Evolutionary conservation across 1,284 basidiomycete species (phyloP), one percentile per base, ranked within the genome.

Genomic region (Porodaedalea pini): DNA sequence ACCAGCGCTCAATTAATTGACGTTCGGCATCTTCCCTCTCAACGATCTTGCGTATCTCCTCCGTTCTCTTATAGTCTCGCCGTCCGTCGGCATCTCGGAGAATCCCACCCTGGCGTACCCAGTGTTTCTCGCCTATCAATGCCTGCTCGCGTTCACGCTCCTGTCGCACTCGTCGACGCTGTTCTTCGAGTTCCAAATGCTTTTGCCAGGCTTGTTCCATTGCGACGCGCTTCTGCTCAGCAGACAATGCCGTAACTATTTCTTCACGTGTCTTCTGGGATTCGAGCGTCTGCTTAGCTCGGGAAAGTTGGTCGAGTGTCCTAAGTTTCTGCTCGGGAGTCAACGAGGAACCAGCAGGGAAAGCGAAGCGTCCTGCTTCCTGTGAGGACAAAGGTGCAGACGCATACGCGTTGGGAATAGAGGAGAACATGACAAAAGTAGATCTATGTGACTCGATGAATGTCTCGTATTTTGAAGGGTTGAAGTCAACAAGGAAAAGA

Each of bases 51-150:
- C 74, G 68, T 17, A 80, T 67, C 21, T 68, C 65, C 52, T 74
- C 71, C 1, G 82, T 85, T 41, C 80, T 75, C 17, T 64, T 71
- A 62, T 66, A 70, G 66, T 85, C 81, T 49, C 78, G 73, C 54
- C 70, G 71, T 4, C 83, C 82, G 13, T 72, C 62, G 39, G 69
- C 69, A 63, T 83, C 79, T 44, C 78, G 74, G 29, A 85, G 72
- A 19, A 79, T 68, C 0, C 82, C 81, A 23, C 83, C 83, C 8
- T 73, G 74, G 2, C 79, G 74, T 1, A 85, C 82, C 81, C 82
- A 85, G 15, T 76, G 77, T 52, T 81, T 74, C 64, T 85, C 83
- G 39, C 79, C 79, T 44, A 55, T 61, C 23, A 71, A 65, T 11
- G 69, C 66, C 15, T 72, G 66, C 17, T 58, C 64, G 11, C 63